These are phyloP conservation scores for Phlebiopsis flavidoalba DNA, from an alignment of 768 basidiomycete species.

Conservation along the genomic window DNA sequence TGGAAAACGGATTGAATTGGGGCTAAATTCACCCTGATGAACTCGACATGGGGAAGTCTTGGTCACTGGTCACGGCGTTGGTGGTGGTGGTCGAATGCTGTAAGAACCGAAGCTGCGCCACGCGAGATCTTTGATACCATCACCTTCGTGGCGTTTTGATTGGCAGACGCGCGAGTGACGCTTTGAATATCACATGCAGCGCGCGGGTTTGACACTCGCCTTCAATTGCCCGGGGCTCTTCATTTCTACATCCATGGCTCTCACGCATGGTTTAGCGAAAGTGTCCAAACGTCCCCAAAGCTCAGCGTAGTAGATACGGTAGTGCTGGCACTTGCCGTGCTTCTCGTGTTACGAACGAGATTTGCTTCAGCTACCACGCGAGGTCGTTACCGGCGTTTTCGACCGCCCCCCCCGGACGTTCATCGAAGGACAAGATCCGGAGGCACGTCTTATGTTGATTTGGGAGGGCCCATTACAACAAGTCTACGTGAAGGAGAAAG, in stretches of 20 bases:
- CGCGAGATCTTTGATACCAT: neutral
- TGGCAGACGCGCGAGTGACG: neutral
- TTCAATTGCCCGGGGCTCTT: neutral
- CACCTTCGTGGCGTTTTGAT: conserved; percentile 1
- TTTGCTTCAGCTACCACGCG: conserved; percentile 7
- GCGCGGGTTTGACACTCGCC: too few relatives aligned
- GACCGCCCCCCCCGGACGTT: too few relatives aligned
- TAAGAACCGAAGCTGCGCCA: neutral
- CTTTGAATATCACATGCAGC: conserved; percentile 1
- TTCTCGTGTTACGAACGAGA: conserved; percentile 8
- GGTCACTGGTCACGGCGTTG: neutral
- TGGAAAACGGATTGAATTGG: too few relatives aligned
- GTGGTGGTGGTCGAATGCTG: neutral
- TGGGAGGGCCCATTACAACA: conserved; percentile 38
- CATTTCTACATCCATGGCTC: neutral
- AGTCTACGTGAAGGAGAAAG: conserved; percentile 54
- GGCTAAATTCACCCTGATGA: too few relatives aligned
- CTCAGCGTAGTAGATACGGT: conserved; percentile 5
- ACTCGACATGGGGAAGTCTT: too few relatives aligned
- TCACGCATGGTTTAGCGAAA: neutral
- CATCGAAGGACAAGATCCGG: conserved; percentile 7
- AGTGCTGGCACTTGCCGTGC: neutral
- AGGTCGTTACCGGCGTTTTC: neutral
- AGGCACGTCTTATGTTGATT: conserved; percentile 39
- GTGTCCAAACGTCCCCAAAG: neutral